phyloP scores from a whole-genome alignment of 1,284 basidiomycete genomes.

The Pholiota adiposa region DNA sequence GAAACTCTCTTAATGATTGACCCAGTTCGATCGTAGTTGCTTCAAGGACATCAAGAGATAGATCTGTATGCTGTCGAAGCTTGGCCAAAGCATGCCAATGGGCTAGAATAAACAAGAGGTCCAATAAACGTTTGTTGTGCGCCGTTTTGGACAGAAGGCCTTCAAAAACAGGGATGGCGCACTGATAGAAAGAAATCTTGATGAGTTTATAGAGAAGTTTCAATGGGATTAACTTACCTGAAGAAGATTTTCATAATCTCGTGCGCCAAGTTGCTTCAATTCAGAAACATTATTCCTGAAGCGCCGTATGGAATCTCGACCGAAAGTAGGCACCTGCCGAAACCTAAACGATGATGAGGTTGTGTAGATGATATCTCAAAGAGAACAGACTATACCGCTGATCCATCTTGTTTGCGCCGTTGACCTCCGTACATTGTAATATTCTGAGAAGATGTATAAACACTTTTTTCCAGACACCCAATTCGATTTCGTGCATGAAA shows the following conservation, averaged over 20 bases:
- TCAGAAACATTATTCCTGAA: conserved; percentile 32
- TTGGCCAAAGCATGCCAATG: conserved; percentile 21
- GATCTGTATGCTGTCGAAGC: conserved; percentile 16
- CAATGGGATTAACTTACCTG: conserved; percentile 21
- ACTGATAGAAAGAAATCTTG: not conserved
- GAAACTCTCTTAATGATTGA: conserved; percentile 4
- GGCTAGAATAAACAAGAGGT: conserved; percentile 8
- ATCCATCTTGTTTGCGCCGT: not conserved
- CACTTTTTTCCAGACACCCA: conserved; percentile 33
- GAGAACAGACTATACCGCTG: not conserved
- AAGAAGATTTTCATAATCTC: conserved; percentile 32
- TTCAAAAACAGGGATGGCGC: conserved; percentile 18
- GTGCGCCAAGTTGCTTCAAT: conserved; percentile 32
- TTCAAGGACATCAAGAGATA: conserved; percentile 4
- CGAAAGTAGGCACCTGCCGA: conserved; percentile 28
- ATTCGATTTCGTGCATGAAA: conserved; percentile 34
- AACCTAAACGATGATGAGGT: conserved; percentile 9
- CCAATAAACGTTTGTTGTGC: conserved; percentile 8
- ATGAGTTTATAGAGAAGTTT: not conserved
- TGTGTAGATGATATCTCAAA: no score
- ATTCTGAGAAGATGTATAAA: conserved; percentile 32
- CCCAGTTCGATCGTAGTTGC: conserved; percentile 3
- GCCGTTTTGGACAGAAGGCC: conserved; percentile 5
- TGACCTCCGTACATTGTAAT: not conserved
- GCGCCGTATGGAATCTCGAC: conserved; percentile 26